phyloP scores from a whole-genome alignment of 345 rosid species.

The Rhizophora apiculata region DNA sequence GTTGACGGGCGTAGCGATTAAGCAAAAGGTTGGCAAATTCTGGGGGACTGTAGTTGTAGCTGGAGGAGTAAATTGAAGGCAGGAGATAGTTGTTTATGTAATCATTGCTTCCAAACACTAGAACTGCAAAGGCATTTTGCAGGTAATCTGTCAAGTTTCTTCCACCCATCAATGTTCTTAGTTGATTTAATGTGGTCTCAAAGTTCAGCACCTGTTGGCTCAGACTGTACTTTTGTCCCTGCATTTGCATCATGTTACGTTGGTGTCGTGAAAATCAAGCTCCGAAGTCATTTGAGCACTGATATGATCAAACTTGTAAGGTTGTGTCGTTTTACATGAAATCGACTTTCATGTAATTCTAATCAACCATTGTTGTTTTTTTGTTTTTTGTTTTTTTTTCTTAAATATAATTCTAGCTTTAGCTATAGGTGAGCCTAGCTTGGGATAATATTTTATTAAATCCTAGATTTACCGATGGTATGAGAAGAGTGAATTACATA shows the following conservation, averaged over 20 bases:
- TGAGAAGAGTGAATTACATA: conserved; percentile 13
- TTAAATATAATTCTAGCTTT: neutral
- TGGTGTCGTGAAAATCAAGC: neutral
- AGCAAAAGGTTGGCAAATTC: conserved; percentile 41
- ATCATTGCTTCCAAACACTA: conserved; percentile 51
- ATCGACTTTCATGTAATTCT: too few relatives aligned
- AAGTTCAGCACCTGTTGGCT: conserved; percentile 33
- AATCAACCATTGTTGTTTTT: too few relatives aligned
- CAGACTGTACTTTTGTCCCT: conserved; percentile 48
- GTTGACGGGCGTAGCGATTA: conserved; percentile 29
- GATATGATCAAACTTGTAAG: too few relatives aligned
- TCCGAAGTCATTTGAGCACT: too few relatives aligned
- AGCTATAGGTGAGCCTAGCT: neutral
- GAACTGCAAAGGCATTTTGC: conserved; percentile 45
- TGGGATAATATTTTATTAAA: neutral
- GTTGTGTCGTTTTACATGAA: too few relatives aligned
- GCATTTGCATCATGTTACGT: neutral
- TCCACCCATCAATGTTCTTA: conserved; percentile 21
- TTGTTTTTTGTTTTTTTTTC: too few relatives aligned
- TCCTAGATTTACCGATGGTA: neutral
- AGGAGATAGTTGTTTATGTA: conserved; percentile 49
- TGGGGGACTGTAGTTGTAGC: conserved; percentile 33
- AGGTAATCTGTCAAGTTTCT: conserved; percentile 44
- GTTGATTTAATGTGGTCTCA: conserved; percentile 20
- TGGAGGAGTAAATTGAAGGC: conserved; percentile 40